Base-by-base conservation (phyloP, 148 eudicot genomes). In the Dysphania ambrosioides region DNA sequence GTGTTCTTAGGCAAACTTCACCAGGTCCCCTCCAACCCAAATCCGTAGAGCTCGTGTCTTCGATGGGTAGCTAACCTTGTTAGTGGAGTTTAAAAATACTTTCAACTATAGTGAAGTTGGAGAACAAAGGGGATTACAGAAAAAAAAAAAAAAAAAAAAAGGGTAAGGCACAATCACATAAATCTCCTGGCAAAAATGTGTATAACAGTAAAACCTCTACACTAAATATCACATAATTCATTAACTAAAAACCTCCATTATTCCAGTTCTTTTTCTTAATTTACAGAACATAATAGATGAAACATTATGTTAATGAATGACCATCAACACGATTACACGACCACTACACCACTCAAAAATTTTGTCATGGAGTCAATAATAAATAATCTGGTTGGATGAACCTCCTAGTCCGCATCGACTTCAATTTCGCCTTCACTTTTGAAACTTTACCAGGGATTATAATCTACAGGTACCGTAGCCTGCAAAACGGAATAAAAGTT, bases 401-500 rank as follows among this genome's bases (percentile, higher is more conserved):
- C n/a, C 21, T 82, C 59, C 73, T 69, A 34, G 30, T 66, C 65
- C 11, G 29, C 47, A 70, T 49, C 72, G 23, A 62, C 31, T 81
- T 65, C 12, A 58, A 68, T 66, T 24, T 18, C 16, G 32, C 66
- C 32, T 59, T 65, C 27, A 41, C 53, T 29, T 36, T 71, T 12
- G 23, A 63, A 19, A 68, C 38, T 34, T 49, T 35, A 26, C 49
- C 27, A 58, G 62, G 66, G 26, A 75, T 65, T 68, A 77, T 68
- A 72, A 19, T 76, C 64, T 76, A 64, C 86, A 83, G 6, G 47
- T 24, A 16, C 83, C 86, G 19, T 35, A 59, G 65, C 86, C 86
- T 83, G 27, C 75, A 77, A 67, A 41, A 72, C 13, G n/a, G 21
- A 31, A 53, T 2, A 4, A 51, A 51, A 55, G 2, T 24, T 35